Conservation (phyloP, 176 grass and related monocot species). For the Typha latifolia region DNA sequence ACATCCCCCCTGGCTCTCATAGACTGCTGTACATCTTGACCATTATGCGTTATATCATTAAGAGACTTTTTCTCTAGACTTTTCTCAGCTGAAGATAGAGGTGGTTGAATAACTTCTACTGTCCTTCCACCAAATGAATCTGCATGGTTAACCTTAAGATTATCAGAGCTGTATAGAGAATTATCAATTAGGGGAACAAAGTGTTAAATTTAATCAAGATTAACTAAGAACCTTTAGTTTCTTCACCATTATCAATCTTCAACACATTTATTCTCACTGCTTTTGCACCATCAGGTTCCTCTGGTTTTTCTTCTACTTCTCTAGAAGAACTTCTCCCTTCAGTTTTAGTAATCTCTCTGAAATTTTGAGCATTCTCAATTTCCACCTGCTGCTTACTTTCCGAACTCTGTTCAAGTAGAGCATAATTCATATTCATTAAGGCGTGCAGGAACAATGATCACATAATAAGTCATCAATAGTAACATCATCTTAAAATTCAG, state of each 20-base stretch:
- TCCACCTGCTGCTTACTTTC: conserved; percentile 55
- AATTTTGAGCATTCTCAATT: conserved; percentile 56
- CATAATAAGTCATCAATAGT: no score
- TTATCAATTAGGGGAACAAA: background rate
- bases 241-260: conserved; percentile 23
- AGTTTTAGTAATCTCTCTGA: conserved; percentile 29
- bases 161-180: conserved; percentile 12
- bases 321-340: conserved; percentile 35
- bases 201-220: conserved; percentile 3
- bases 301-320: conserved; percentile 34
- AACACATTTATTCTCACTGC: conserved; percentile 24
- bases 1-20: conserved; percentile 4
- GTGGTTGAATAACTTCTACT: conserved; percentile 12
- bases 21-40: conserved; percentile 25
- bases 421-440: background rate
- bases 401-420: conserved; percentile 49
- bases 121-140: conserved; percentile 29
- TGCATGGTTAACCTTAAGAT: conserved; percentile 23
- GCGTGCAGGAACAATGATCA: no score
- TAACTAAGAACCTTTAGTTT: conserved; percentile 19
- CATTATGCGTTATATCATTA: conserved; percentile 28
- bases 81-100: conserved; percentile 25
- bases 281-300: conserved; percentile 17
- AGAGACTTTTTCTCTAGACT: conserved; percentile 19
- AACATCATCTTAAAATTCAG: no score